Conservation (phyloP, 306 rosid species). For the Arachis stenosperma region DNA sequence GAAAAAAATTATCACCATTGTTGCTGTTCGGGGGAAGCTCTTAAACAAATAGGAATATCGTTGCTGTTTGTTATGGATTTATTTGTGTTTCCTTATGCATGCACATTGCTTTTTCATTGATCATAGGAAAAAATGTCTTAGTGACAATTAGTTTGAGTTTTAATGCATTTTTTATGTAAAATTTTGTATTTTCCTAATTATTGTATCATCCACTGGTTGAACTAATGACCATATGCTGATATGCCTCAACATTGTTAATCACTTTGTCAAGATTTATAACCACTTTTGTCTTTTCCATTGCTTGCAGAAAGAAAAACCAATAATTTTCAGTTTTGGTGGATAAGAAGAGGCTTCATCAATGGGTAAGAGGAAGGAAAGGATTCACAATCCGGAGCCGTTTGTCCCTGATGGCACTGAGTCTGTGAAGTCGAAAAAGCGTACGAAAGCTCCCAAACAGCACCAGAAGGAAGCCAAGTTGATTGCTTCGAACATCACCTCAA, state of each 20-base stretch:
- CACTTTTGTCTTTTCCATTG: not conserved
- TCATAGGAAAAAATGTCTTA: no score
- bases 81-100: no score
- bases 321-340: not conserved
- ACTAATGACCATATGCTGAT: not conserved
- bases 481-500: constrained; percentile 65
- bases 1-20: no score
- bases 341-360: constrained; percentile 40
- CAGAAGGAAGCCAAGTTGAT: constrained; percentile 64
- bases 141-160: no score
- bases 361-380: constrained; percentile 77
- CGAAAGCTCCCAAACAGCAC: constrained; percentile 63
- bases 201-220: no score
- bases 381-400: constrained; percentile 81
- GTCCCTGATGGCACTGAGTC: constrained; percentile 50
- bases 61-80: no score
- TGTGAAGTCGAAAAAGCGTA: constrained; percentile 51
- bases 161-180: no score
- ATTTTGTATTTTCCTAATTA: no score
- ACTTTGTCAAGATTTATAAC: not conserved
- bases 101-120: no score
- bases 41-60: no score
- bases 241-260: not conserved
- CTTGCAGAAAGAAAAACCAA: not conserved
- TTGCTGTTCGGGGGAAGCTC: no score